Evolutionary conservation across 352 stramenopile genomes (phyloP).

Genomic region (Aphanomyces euteiches): DNA sequence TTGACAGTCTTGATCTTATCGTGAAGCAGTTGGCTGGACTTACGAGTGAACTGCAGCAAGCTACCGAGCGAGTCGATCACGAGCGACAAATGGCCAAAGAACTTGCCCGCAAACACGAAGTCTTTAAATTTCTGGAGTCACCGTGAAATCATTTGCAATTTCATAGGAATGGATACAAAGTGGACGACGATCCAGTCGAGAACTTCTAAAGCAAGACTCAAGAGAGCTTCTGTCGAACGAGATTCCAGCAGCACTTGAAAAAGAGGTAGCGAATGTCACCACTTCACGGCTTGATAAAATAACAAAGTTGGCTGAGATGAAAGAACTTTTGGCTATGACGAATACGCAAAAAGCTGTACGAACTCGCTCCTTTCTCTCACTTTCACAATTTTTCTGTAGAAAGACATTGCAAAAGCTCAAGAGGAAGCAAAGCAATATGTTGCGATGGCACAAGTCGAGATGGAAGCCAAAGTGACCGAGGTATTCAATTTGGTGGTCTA

Average conservation of each 20-base stretch:
- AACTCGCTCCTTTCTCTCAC: not conserved
- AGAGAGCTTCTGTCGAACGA: too few relatives aligned
- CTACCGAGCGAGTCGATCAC: slow-evolving; percentile 11
- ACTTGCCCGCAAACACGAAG: slow-evolving; percentile 14
- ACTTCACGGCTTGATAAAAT: too few relatives aligned
- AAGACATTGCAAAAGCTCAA: too few relatives aligned
- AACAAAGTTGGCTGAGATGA: not conserved
- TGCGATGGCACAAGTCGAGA: not conserved
- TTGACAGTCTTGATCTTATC: not conserved
- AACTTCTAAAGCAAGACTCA: too few relatives aligned
- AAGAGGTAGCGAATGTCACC: too few relatives aligned
- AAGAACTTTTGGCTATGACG: not conserved
- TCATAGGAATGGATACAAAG: too few relatives aligned
- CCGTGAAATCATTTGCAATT: not conserved
- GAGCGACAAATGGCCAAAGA: slow-evolving; percentile 10
- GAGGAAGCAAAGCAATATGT: too few relatives aligned
- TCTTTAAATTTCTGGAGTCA: not conserved
- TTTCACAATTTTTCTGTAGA: too few relatives aligned
- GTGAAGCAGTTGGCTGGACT: not conserved
- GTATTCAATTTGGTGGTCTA: not conserved
- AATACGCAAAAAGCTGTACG: not conserved
- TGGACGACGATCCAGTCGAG: too few relatives aligned
- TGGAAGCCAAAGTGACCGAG: not conserved
- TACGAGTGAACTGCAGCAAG: not conserved
- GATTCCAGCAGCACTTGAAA: too few relatives aligned